phyloP scores from a whole-genome alignment of 306 rosid genomes.

The Quercus suber region DNA sequence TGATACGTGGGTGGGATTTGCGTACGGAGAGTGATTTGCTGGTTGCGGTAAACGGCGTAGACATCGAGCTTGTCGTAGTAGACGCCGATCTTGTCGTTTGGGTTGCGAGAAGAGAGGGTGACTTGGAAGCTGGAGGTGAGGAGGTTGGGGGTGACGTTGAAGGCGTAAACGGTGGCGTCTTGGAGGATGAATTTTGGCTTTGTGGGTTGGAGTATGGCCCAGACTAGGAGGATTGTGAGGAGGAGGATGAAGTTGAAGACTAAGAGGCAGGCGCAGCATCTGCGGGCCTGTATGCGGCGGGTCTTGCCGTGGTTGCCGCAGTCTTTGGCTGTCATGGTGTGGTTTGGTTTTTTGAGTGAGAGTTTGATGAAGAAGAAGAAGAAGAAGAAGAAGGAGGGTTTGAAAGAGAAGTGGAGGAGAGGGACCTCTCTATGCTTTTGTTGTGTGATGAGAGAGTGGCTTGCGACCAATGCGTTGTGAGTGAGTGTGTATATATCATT shows the following conservation, averaged over 20 bases:
- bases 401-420: neutral
- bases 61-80: conserved; percentile 81
- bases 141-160: conserved; percentile 71
- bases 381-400: neutral
- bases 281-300: neutral
- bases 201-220: conserved; percentile 72
- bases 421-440: neutral
- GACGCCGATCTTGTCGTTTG: conserved; percentile 74
- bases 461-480: neutral
- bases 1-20: conserved; percentile 71
- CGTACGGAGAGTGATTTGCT: conserved; percentile 72
- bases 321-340: conserved; percentile 50
- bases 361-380: neutral
- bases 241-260: conserved; percentile 58
- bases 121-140: conserved; percentile 72
- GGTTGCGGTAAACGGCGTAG: conserved; percentile 57
- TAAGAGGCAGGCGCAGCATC: conserved; percentile 33
- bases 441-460: neutral
- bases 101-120: conserved; percentile 75
- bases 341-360: neutral
- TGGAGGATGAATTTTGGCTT: conserved; percentile 78
- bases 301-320: conserved; percentile 49
- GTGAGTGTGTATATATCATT: neutral
- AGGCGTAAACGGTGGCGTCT: conserved; percentile 84
- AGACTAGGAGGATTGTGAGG: conserved; percentile 52